A percentile compares a stretch with the other conserved stretches of the same genome.
These are phyloP conservation scores for Aegilops umbellulata DNA, from an alignment of 176 grass and related monocot species.

Conservation along the genomic window DNA sequence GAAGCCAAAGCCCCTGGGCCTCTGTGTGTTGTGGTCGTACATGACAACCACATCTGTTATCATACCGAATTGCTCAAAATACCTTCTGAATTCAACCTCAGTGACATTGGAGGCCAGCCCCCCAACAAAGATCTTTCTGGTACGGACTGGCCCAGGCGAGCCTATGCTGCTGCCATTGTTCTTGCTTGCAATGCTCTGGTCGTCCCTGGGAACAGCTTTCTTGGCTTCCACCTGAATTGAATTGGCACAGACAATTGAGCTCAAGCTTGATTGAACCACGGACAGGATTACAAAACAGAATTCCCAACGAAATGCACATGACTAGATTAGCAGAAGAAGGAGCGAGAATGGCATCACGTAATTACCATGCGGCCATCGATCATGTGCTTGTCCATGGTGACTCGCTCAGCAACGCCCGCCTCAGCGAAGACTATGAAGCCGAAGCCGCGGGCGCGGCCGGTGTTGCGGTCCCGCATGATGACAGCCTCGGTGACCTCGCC, in stretches of 20 bases:
- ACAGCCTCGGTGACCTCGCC: slow-evolving; percentile 93
- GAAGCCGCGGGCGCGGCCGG: slow-evolving; percentile 89
- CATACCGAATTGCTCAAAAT: slow-evolving; percentile 89
- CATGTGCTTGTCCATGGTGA: slow-evolving; percentile 91
- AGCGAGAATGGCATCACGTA: neutral
- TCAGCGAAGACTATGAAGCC: slow-evolving; percentile 88
- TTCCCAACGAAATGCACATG: slow-evolving; percentile 34
- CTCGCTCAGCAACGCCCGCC: slow-evolving; percentile 56
- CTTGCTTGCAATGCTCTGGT: slow-evolving; percentile 70
- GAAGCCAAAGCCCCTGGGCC: slow-evolving; percentile 94
- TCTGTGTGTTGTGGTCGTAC: slow-evolving; percentile 94
- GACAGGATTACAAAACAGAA: slow-evolving; percentile 18
- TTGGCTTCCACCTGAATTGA: slow-evolving; percentile 83
- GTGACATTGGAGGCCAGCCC: slow-evolving; percentile 83
- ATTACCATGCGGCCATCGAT: slow-evolving; percentile 96
- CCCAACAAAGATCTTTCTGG: slow-evolving; percentile 95
- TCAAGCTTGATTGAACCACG: neutral
- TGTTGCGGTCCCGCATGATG: slow-evolving; percentile 90
- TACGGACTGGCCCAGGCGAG: slow-evolving; percentile 67
- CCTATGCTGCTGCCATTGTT: slow-evolving; percentile 62
- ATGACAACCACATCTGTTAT: slow-evolving; percentile 94
- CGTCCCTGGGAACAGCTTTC: slow-evolving; percentile 88
- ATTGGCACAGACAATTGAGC: slow-evolving; percentile 17
- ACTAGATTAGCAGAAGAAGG: neutral
- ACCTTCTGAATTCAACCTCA: slow-evolving; percentile 83